phyloP scores from a whole-genome alignment of 805 yeast species.

The Ogataea salicorniae region DNA sequence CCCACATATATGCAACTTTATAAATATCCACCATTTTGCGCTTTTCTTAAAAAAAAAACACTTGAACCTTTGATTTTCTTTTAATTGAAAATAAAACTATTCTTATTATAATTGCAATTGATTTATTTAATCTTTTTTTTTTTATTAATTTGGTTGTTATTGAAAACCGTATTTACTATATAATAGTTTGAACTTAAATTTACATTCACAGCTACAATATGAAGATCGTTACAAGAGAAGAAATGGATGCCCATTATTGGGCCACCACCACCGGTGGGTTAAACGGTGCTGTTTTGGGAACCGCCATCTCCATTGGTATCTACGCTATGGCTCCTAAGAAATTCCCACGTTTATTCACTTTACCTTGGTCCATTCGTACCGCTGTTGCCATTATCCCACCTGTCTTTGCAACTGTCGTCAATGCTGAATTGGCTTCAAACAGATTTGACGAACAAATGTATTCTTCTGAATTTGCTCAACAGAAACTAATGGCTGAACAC shows the following conservation, averaged over 20 bases:
- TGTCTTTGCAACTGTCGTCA: conserved; percentile 52
- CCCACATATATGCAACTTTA: too few species aligned
- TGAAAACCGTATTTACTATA: too few species aligned
- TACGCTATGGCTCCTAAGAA: conserved; percentile 45
- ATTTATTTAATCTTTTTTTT: too few species aligned
- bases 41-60: too few species aligned
- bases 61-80: too few species aligned
- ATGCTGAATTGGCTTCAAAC: conserved; percentile 68
- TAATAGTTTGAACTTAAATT: too few species aligned
- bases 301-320: conserved; percentile 48
- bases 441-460: conserved; percentile 60
- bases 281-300: conserved; percentile 53
- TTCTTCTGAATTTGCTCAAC: conserved; percentile 40
- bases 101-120: too few species aligned
- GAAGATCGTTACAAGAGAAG: conserved; percentile 66
- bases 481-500: conserved; percentile 40
- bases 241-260: conserved; percentile 57
- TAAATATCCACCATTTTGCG: too few species aligned
- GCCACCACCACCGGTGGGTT: conserved; percentile 56
- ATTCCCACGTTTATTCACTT: conserved; percentile 37
- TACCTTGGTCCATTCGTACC: conserved; percentile 57
- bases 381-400: conserved; percentile 68
- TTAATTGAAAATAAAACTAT: too few species aligned
- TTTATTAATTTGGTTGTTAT: too few species aligned
- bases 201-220: conserved; percentile 29